Base-by-base conservation (phyloP, 768 basidiomycete species). In the Tephrocybe sp. region DNA sequence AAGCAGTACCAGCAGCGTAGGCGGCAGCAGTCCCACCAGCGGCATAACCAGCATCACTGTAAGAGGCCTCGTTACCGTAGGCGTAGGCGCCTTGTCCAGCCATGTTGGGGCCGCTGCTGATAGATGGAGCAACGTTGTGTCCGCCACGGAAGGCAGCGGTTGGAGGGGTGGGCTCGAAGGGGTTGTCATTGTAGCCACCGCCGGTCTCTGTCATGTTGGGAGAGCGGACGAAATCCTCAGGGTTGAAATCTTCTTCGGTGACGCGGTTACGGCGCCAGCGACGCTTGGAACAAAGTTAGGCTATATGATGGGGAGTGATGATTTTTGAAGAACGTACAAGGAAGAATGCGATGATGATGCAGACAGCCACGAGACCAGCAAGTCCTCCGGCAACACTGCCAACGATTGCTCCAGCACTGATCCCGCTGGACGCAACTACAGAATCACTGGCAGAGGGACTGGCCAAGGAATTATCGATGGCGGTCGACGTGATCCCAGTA, bases 361-460 rank as follows among this genome's bases (percentile, higher is more conserved):
- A 58, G 48, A 73, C 59, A n/a, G 67, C 49, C 4, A 71, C 67
- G 26, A 69, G 51, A 20, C 68, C 77, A 1, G 64, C 64, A 26
- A 80, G 65, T 40, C 68, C 73, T 20, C 74, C 78, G 0, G 62
- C 70, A 18, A 70, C 57, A 23, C 68, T 65, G 14, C 71, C 71
- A 10, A 75, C 70, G 41, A 80, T 64, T 21, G 73, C 61, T n/a
- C 76, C 78, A 14, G 73, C 68, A 40, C 67, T 67, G 40, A 73
- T 38, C 8, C 62, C 65, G 18, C 58, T 45, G 7, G 62, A 56
- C 5, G 60, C 26, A 15, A 59, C 50, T 23, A 50, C 51, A 28
- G 55, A 51, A 0, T 61, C 18, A 18, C 56, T 45, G 30, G 30
- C 26, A 30, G 48, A 60, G 30, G 62, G 33, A 24, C 64, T 70